These are phyloP conservation scores for Microdochium trichocladiopsis DNA, from an alignment of 2,329 filamentous ascomycete genomes.

Conservation along the genomic window DNA sequence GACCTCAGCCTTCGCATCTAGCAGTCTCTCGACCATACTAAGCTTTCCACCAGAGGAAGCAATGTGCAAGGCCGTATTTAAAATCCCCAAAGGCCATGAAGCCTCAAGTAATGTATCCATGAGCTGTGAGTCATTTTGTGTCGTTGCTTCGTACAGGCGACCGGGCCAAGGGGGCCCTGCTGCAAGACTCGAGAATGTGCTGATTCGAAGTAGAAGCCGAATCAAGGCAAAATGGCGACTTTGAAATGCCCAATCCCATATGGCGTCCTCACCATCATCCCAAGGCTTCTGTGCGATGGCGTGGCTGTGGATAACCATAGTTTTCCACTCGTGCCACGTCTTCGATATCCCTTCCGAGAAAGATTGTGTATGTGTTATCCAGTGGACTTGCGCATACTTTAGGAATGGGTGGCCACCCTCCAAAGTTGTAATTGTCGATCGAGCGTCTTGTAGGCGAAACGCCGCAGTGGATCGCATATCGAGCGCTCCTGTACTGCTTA, in stretches of 20 bases:
- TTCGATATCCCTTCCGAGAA: conserved; percentile 4
- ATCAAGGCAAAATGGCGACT: conserved; percentile 1
- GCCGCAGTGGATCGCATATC: neutral
- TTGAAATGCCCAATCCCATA: neutral
- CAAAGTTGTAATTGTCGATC: neutral
- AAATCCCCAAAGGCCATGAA: neutral
- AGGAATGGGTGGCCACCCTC: conserved; percentile 2
- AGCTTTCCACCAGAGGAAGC: neutral
- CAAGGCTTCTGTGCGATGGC: conserved; percentile 1
- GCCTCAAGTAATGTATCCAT: too few relatives aligned
- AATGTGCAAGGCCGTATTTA: neutral
- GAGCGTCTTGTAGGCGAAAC: too few relatives aligned
- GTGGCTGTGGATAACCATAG: conserved; percentile 1
- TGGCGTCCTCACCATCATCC: neutral
- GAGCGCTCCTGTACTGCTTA: neutral
- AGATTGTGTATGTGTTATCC: conserved; percentile 5
- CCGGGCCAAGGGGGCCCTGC: too few relatives aligned
- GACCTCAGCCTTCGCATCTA: neutral
- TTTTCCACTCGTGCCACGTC: conserved; percentile 3
- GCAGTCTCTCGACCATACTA: neutral
- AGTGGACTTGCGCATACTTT: conserved; percentile 7
- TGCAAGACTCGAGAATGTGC: too few relatives aligned
- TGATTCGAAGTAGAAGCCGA: too few relatives aligned
- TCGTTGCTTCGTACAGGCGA: too few relatives aligned
- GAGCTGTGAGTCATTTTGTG: too few relatives aligned